Evolutionary conservation across 2,329 filamentous ascomycete species (phyloP).

Genomic region (Colletotrichum graminicola): DNA sequence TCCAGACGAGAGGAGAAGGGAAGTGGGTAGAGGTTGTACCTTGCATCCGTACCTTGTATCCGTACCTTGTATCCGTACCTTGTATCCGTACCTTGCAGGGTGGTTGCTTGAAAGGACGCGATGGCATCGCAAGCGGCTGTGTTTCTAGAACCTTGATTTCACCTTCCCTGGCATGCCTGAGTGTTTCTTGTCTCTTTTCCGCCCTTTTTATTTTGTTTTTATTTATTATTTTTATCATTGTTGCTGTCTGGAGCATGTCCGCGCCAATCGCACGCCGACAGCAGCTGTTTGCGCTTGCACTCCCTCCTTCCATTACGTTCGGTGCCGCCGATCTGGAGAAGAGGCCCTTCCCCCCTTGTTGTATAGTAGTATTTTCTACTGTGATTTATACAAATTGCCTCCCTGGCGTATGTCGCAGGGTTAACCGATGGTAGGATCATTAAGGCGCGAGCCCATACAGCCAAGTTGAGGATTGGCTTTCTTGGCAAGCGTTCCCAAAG

Average conservation of each 20-base stretch:
- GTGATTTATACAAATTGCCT: not conserved
- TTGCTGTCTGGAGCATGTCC: not conserved
- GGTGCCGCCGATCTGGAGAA: not conserved
- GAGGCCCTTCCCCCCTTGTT: not conserved
- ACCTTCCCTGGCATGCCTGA: too few relatives aligned
- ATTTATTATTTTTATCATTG: too few relatives aligned
- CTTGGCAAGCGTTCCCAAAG: not conserved
- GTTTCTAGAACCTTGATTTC: conserved; percentile 28
- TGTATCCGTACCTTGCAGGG: not conserved
- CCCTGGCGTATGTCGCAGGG: not conserved
- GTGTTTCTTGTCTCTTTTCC: conserved; percentile 11
- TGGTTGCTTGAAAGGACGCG: too few relatives aligned
- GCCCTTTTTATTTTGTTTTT: too few relatives aligned
- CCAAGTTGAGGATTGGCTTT: not conserved
- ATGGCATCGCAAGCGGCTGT: not conserved
- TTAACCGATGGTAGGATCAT: conserved; percentile 1
- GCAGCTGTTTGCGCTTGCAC: not conserved
- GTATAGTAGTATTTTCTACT: too few relatives aligned
- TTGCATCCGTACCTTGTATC: too few relatives aligned
- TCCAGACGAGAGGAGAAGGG: conserved; percentile 19
- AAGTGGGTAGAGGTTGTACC: not conserved
- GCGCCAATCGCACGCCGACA: too few relatives aligned
- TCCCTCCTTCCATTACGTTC: not conserved
- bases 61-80: too few relatives aligned
- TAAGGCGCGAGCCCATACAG: not conserved